Evolutionary conservation across 192 early-diverging fungal genomes (phyloP), one percentile per base, ranked within the genome.

Genomic region (Dimargaris cristalligena): DNA sequence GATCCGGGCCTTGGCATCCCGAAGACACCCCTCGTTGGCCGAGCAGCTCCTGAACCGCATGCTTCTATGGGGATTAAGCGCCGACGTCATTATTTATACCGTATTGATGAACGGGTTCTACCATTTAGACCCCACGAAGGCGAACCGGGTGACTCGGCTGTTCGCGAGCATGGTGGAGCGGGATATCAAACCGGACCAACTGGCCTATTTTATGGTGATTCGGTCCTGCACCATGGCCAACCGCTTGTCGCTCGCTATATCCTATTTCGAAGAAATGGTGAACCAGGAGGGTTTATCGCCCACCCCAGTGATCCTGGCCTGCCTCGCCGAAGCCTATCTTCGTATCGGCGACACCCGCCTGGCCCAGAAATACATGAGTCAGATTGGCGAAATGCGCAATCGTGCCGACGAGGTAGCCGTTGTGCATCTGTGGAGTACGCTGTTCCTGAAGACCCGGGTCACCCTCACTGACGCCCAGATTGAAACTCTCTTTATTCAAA

Each of bases 31-130:
- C 10, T 0, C 52, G 29, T 31, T 32, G 28, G 52, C 52, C 28
- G 52, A 54, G 4, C 52, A 29, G 6, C 52, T 54, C 10, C 33
- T 54, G 29, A 26, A 33, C 2, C n/a, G 8, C 18, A 28, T 54
- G 23, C 28, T 20, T 2, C 13, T 20, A 20, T 54, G 52, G 52
- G 52, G 52, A 26, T 28, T 28, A 4, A 9, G 20, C 29, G 29
- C 52, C 26, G 29, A 54, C 4, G 20, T 32, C 13, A 33, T 31
- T 31, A 54, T 20, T 20, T 54, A 54, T 29, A 32, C 29, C 28
- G 33, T 54, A 8, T 33, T 54, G 52, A 54, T 54, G 23, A 54
- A 54, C n/a, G 52, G 52, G 18, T 31, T 32, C 4, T 54, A 54
- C 52, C 52, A 54, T 20, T 20, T 20, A 9, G 32, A 33, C 32